Base-by-base conservation (phyloP, 2,329 filamentous ascomycete genomes). In the Neoarthrinium moseri region DNA sequence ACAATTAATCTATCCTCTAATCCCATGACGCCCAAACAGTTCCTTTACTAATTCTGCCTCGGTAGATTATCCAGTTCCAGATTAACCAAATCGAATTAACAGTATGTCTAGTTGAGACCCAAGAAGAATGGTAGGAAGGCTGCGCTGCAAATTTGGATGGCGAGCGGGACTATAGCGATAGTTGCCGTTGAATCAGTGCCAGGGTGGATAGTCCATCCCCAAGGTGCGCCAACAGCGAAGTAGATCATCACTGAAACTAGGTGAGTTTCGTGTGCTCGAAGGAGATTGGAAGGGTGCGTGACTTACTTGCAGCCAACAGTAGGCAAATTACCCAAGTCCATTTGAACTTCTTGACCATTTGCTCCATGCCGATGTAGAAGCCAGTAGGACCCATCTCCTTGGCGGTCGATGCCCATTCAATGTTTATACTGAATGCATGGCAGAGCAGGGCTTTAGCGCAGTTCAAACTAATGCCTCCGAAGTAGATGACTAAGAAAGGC, bases 311-410 rank as follows among this genome's bases (percentile, higher is more conserved):
- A 29, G 26, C n/a, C 26, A 29, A 29, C 26, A n/a, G 26, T 8
- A 29, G 8, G 26, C 8, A 29, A n/a, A 29, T 8, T n/a, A n/a
- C 26, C 8, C 8, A n/a, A n/a, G n/a, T n/a, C 26, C 65, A 73
- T 50, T 79, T 60, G 43, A 60, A 79, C 45, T 79, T 74, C 53
- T 69, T 78, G 34, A 65, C 67, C 45, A 65, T 67, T 23, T 61
- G 69, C 38, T 59, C 65, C 8, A 62, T 62, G 1, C 62, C 65
- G 6, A 63, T 68, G 40, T 56, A 60, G 12, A 61, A 58, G 34
- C 57, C 59, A 0, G 59, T 62, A 21, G 59, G 56, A 0, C 55
- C 58, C 27, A 60, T 23, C 43, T 61, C 58, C 37, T 61, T 61
- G 0, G 58, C 58, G 2, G 58, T 61, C 3, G 58, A 61, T 6